These are phyloP conservation scores for Cryptococcus floricola DNA, from an alignment of 1,284 basidiomycete species.

Conservation along the genomic window DNA sequence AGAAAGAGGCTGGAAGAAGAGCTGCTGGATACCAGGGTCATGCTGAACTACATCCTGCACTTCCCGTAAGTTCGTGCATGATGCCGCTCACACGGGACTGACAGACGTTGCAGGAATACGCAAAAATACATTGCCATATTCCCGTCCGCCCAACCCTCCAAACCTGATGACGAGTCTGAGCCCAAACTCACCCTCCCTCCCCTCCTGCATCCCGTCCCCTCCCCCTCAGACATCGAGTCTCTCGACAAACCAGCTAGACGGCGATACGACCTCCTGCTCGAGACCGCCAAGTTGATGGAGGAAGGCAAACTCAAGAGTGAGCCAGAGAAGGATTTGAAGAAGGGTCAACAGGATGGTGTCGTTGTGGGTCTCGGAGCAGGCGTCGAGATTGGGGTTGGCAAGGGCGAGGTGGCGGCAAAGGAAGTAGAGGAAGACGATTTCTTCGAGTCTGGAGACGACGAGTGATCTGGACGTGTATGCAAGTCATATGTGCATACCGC, in stretches of 20 bases:
- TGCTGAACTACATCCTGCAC: slow-evolving; percentile 73
- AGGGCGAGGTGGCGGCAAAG: slow-evolving; percentile 24
- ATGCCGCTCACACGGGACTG: not conserved
- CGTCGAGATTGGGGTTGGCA: slow-evolving; percentile 1
- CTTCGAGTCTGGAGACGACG: slow-evolving; percentile 45
- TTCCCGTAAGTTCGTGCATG: slow-evolving; percentile 53
- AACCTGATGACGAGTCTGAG: slow-evolving; percentile 15
- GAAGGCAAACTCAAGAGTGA: slow-evolving; percentile 58
- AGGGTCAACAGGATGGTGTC: slow-evolving; percentile 1
- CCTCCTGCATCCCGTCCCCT: slow-evolving; percentile 51
- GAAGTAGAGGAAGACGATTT: slow-evolving; percentile 52
- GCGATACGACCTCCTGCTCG: slow-evolving; percentile 61
- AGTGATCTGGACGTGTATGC: not conserved
- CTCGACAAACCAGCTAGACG: slow-evolving; percentile 51
- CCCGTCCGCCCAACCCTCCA: slow-evolving; percentile 53
- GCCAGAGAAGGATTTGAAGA: slow-evolving; percentile 55
- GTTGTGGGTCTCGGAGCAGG: not conserved
- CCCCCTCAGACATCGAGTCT: slow-evolving; percentile 21
- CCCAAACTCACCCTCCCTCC: slow-evolving; percentile 40
- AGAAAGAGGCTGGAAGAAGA: slow-evolving; percentile 53
- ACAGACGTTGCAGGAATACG: slow-evolving; percentile 55
- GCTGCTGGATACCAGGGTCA: slow-evolving; percentile 61
- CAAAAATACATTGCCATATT: slow-evolving; percentile 83
- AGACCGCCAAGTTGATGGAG: slow-evolving; percentile 64
- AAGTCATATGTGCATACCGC: not conserved